phyloP scores from a whole-genome alignment of 192 early-diverging fungal genomes.

The Geranomyces variabilis region DNA sequence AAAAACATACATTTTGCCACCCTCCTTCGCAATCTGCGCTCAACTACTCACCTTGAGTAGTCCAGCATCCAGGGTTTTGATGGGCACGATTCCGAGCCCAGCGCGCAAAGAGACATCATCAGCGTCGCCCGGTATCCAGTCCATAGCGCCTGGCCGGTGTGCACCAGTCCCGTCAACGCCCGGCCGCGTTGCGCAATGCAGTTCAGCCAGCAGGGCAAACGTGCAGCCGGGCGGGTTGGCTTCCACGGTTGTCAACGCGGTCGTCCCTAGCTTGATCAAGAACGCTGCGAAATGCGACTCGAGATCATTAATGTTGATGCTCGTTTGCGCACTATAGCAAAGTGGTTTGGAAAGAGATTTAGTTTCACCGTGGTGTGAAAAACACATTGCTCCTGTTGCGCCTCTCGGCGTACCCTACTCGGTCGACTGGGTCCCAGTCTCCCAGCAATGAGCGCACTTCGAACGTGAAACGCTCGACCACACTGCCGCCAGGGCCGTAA shows the following conservation, averaged over 20 bases:
- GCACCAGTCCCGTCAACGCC: not conserved
- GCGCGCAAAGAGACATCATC: slow-evolving; percentile 17
- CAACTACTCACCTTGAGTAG: slow-evolving; percentile 30
- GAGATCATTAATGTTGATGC: slow-evolving; percentile 23
- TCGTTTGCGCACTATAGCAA: slow-evolving; percentile 38
- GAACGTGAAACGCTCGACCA: slow-evolving; percentile 47
- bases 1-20: not conserved
- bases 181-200: slow-evolving; percentile 24
- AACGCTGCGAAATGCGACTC: slow-evolving; percentile 37
- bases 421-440: slow-evolving; percentile 22
- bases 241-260: slow-evolving; percentile 25
- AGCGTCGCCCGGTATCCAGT: slow-evolving; percentile 39
- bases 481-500: slow-evolving; percentile 22
- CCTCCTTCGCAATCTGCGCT: not conserved
- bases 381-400: no score
- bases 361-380: no score
- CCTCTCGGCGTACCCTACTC: no score
- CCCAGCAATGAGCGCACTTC: slow-evolving; percentile 33
- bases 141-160: not conserved
- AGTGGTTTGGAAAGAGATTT: no score
- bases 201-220: slow-evolving; percentile 40
- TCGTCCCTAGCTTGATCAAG: slow-evolving; percentile 31
- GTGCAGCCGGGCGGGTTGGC: slow-evolving; percentile 20
- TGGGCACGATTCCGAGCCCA: slow-evolving; percentile 26
- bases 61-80: slow-evolving; percentile 46